These are phyloP conservation scores for Yamadazyma sp. DNA, from an alignment of 1,139 yeast genomes.

Conservation along the genomic window DNA sequence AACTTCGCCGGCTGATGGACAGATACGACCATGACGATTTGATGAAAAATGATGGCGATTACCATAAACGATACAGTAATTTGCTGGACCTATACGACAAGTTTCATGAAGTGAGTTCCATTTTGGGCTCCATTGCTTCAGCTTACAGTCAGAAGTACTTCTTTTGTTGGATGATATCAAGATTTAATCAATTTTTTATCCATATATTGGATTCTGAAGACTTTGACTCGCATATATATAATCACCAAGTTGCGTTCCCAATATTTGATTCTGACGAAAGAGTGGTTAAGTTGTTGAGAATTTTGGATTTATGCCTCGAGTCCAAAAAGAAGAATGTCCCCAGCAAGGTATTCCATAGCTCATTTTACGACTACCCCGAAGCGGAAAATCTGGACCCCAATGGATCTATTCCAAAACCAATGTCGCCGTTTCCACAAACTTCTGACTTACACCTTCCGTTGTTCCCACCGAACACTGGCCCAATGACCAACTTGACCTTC, in stretches of 20 bases:
- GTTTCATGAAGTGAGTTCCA: slow-evolving; percentile 10
- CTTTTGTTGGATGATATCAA: slow-evolving; percentile 17
- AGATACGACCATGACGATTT: slow-evolving; percentile 8
- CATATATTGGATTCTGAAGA: slow-evolving; percentile 8
- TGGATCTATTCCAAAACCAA: no score
- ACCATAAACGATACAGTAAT: slow-evolving; percentile 8
- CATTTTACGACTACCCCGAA: no score
- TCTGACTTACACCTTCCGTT: no score
- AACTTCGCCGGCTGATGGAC: slow-evolving; percentile 5
- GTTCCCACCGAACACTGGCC: no score
- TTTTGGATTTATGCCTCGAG: slow-evolving; percentile 11
- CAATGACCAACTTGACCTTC: no score
- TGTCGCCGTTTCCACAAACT: no score
- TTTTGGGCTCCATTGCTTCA: slow-evolving; percentile 11
- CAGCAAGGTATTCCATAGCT: neutral
- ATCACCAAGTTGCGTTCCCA: slow-evolving; percentile 8
- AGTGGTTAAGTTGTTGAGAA: slow-evolving; percentile 4
- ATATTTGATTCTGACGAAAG: slow-evolving; percentile 10
- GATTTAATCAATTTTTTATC: slow-evolving; percentile 8
- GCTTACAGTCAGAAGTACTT: slow-evolving; percentile 15
- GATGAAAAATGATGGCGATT: slow-evolving; percentile 9
- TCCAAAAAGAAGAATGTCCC: slow-evolving; percentile 3
- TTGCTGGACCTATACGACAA: slow-evolving; percentile 9
- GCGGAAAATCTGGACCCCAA: no score
- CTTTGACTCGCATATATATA: slow-evolving; percentile 8